A percentile compares a stretch with the other conserved stretches of the same genome.
Evolutionary conservation across 331 rosid genomes (phyloP).

Genomic region (Erythrophleum ivorense): DNA sequence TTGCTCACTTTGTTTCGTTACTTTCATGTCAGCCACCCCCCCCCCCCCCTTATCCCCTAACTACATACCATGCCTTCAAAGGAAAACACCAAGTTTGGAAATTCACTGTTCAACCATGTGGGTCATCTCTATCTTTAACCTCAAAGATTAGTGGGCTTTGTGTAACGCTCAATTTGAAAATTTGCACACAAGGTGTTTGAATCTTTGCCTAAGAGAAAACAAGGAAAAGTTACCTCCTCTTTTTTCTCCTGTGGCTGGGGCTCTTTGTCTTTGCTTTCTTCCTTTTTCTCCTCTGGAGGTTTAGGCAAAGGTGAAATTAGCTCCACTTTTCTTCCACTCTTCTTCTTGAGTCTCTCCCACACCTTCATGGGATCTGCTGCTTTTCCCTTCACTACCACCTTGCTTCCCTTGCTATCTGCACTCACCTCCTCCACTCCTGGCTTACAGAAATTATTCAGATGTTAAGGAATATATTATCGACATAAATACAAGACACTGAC

Average conservation of each 20-base stretch:
- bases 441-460: neutral
- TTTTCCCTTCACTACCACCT: constrained; percentile 95
- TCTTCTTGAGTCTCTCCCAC: constrained; percentile 85
- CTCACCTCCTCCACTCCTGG: constrained; percentile 93
- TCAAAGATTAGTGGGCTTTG: neutral
- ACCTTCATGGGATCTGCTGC: constrained; percentile 94
- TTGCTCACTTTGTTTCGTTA: constrained; percentile 48
- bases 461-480: no score
- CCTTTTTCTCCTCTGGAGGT: constrained; percentile 62
- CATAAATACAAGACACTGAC: no score
- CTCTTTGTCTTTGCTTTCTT: constrained; percentile 48
- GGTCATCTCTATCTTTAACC: neutral
- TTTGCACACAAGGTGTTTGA: neutral
- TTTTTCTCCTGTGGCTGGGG: constrained; percentile 59
- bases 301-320: constrained; percentile 92
- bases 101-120: constrained; percentile 6
- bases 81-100: neutral
- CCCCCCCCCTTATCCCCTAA: neutral
- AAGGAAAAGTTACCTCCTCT: constrained; percentile 65
- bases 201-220: neutral
- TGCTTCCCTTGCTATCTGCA: constrained; percentile 80
- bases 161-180: neutral
- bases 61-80: neutral
- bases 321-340: constrained; percentile 95
- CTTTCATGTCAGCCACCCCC: constrained; percentile 44